phyloP scores from a whole-genome alignment of 345 rosid genomes.

The Excoecaria agallocha region DNA sequence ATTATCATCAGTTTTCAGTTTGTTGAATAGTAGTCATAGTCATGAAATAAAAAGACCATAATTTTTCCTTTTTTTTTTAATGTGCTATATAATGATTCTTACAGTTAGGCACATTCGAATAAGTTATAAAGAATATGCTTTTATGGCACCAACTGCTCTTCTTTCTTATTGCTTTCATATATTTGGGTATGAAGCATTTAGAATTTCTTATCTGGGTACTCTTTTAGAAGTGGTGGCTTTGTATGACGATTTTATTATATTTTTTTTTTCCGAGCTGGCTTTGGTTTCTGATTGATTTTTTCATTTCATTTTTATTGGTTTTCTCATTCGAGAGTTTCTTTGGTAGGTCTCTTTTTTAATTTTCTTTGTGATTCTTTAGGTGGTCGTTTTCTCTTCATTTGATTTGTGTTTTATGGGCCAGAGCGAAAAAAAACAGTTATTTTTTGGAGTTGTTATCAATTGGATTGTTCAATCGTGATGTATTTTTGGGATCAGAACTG shows the following conservation, averaged over 20 bases:
- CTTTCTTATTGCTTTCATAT: constrained; percentile 2
- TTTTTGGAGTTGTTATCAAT: constrained; percentile 2
- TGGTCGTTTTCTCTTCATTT: not conserved
- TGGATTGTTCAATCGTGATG: constrained; percentile 15
- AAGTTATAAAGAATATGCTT: constrained; percentile 7
- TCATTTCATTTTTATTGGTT: not conserved
- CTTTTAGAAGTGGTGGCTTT: not conserved
- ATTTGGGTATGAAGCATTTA: not conserved
- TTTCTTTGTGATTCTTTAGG: not conserved
- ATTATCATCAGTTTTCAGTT: not conserved
- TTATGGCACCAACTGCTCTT: not conserved
- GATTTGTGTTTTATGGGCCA: not conserved
- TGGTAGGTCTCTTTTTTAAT: not conserved
- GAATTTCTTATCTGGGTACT: not conserved
- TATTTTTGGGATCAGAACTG: constrained; percentile 19
- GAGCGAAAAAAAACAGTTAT: not conserved
- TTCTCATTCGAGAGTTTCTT: not conserved
- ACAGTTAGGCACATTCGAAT: constrained; percentile 14
- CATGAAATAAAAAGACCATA: not conserved
- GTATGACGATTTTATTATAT: not conserved
- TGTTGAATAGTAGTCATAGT: not conserved
- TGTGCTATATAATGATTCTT: not conserved
- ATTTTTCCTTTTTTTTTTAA: not conserved
- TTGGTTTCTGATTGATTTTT: not conserved
- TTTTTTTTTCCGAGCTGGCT: not conserved